Evolutionary conservation across 2,329 filamentous ascomycete genomes (phyloP).

Genomic region (Colletotrichum sp.): DNA sequence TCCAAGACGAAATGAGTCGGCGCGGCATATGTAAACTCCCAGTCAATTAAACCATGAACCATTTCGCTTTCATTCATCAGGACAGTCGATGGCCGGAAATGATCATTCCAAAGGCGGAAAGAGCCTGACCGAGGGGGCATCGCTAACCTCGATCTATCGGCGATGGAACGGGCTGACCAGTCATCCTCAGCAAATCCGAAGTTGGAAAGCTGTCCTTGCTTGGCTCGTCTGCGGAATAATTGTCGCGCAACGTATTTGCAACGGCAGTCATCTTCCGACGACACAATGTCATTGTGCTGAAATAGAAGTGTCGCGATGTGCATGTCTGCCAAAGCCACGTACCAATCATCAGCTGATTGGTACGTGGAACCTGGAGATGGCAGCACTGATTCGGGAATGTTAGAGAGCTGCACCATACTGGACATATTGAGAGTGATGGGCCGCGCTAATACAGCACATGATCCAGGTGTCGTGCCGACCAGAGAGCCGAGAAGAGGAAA

Average conservation of each 20-base stretch:
- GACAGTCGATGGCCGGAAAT: too few species aligned
- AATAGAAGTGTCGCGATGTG: constrained; percentile 36
- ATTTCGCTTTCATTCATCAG: too few species aligned
- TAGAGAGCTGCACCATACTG: constrained; percentile 27
- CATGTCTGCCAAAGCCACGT: constrained; percentile 36
- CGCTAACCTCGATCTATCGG: not conserved
- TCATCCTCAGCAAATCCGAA: not conserved
- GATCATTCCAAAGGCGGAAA: constrained; percentile 34
- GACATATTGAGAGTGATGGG: constrained; percentile 43
- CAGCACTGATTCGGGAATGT: constrained; percentile 10
- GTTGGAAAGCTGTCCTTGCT: not conserved
- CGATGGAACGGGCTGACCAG: not conserved
- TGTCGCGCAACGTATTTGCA: not conserved
- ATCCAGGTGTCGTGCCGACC: constrained; percentile 23
- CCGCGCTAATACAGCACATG: constrained; percentile 23
- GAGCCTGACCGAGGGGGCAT: not conserved
- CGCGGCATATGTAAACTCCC: constrained; percentile 42
- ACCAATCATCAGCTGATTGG: constrained; percentile 33
- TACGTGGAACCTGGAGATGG: constrained; percentile 21
- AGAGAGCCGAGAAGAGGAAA: constrained; percentile 42
- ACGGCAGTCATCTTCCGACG: constrained; percentile 29
- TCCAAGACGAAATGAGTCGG: constrained; percentile 36
- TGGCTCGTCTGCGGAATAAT: not conserved
- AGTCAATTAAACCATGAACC: too few species aligned
- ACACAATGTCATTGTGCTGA: constrained; percentile 37